These are phyloP conservation scores for Acacia concinna DNA, from an alignment of 331 rosid genomes.

Conservation along the genomic window DNA sequence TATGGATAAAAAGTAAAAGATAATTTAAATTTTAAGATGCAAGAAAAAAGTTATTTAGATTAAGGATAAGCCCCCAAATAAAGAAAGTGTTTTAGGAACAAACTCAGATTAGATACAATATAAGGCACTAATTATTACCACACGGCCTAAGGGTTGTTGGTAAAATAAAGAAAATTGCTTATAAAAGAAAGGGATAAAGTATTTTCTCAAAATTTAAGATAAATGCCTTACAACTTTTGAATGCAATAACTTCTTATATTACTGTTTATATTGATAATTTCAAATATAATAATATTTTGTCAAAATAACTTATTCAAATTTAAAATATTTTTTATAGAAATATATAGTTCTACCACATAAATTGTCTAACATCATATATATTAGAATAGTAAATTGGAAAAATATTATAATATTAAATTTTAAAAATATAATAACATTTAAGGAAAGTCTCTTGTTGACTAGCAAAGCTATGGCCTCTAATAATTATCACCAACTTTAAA, in stretches of 20 bases:
- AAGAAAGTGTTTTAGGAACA: no score
- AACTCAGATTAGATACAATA: no score
- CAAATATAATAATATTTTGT: background rate
- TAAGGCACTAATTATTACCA: no score
- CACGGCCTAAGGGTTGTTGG: no score
- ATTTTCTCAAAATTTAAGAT: no score
- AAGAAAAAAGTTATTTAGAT: no score
- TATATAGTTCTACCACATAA: background rate
- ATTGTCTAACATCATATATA: background rate
- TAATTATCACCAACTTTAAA: background rate
- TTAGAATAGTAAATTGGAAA: background rate
- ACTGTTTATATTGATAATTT: background rate
- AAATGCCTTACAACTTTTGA: background rate
- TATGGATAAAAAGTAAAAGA: no score
- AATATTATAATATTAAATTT: background rate
- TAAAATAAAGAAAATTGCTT: no score
- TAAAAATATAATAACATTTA: background rate
- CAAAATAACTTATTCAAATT: background rate
- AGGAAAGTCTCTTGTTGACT: background rate
- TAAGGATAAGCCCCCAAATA: no score
- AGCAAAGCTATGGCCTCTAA: background rate
- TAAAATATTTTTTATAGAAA: background rate
- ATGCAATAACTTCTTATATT: background rate
- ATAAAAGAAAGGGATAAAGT: no score
- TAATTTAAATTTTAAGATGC: no score